phyloP scores from a whole-genome alignment of 495 filamentous ascomycete species.

The Lentithecium fluviatile region DNA sequence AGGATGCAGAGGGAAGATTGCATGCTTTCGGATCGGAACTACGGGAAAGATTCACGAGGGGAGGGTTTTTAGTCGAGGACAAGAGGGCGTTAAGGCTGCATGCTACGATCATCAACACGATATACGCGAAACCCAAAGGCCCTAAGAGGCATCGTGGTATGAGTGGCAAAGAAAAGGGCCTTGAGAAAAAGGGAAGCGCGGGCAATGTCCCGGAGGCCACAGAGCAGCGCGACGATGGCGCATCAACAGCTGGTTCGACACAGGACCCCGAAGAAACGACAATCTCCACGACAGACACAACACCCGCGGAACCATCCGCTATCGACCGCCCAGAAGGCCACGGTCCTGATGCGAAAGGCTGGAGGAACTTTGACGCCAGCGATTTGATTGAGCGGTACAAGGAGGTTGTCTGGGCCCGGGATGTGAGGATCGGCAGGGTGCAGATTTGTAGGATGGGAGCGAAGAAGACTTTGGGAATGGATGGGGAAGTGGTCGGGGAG shows the following conservation, averaged over 20 bases:
- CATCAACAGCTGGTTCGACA: neutral
- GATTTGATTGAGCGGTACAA: constrained; percentile 39
- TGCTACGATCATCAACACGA: constrained; percentile 83
- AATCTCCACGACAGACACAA: too few relatives aligned
- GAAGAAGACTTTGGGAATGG: constrained; percentile 40
- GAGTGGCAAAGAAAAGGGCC: neutral
- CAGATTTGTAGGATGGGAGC: constrained; percentile 48
- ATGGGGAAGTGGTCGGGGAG: constrained; percentile 39
- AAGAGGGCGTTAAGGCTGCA: constrained; percentile 71
- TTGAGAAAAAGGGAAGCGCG: neutral
- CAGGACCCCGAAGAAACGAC: too few relatives aligned
- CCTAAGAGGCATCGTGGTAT: constrained; percentile 13
- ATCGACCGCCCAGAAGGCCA: constrained; percentile 31
- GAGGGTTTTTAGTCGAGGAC: constrained; percentile 62
- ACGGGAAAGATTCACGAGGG: constrained; percentile 58
- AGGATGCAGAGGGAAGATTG: constrained; percentile 57
- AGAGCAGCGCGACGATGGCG: neutral
- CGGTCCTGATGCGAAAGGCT: constrained; percentile 36
- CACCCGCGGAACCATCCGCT: too few relatives aligned
- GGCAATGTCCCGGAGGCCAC: neutral
- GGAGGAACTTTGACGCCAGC: constrained; percentile 41
- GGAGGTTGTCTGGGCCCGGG: constrained; percentile 41
- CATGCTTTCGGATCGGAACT: constrained; percentile 63
- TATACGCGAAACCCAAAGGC: constrained; percentile 60
- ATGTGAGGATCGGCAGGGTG: constrained; percentile 40